Evolutionary conservation across 306 rosid species (phyloP).

Genomic region (Cicer bijugum): DNA sequence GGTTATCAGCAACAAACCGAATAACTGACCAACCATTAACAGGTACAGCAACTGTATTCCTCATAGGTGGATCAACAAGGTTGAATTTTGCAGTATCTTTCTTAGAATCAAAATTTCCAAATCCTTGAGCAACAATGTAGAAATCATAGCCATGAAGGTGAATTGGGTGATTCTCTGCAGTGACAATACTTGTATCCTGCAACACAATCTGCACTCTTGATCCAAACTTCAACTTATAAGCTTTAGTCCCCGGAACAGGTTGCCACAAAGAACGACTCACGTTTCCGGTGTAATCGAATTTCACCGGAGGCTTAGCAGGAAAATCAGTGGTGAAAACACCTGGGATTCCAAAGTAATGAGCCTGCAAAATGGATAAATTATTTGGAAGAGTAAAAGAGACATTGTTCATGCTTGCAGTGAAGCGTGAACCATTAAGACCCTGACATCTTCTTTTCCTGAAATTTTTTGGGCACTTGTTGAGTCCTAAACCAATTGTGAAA

Average conservation of each 20-base stretch:
- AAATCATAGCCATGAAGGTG: slow-evolving; percentile 97
- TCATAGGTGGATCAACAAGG: slow-evolving; percentile 85
- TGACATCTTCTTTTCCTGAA: slow-evolving; percentile 55
- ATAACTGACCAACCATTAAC: slow-evolving; percentile 91
- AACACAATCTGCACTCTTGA: slow-evolving; percentile 80
- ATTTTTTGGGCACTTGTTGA: slow-evolving; percentile 68
- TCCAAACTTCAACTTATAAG: slow-evolving; percentile 66
- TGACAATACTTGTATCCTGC: slow-evolving; percentile 80
- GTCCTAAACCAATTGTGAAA: slow-evolving; percentile 77
- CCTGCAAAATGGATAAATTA: slow-evolving; percentile 68
- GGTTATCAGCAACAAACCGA: slow-evolving; percentile 91
- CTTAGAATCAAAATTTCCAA: slow-evolving; percentile 75
- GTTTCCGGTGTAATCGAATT: slow-evolving; percentile 82
- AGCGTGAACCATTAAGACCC: slow-evolving; percentile 85
- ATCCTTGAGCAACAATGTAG: slow-evolving; percentile 80
- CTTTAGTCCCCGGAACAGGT: slow-evolving; percentile 69
- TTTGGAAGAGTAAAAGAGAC: slow-evolving; percentile 76
- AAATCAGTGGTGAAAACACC: slow-evolving; percentile 80
- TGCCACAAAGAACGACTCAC: slow-evolving; percentile 86
- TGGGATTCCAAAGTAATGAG: slow-evolving; percentile 60
- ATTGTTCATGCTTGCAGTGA: slow-evolving; percentile 87
- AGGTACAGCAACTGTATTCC: slow-evolving; percentile 90
- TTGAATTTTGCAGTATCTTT: slow-evolving; percentile 71
- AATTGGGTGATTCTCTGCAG: slow-evolving; percentile 84
- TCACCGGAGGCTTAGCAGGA: slow-evolving; percentile 66